Evolutionary conservation across 495 filamentous ascomycete genomes (phyloP).

Genomic region (Daldinia caldariorum): DNA sequence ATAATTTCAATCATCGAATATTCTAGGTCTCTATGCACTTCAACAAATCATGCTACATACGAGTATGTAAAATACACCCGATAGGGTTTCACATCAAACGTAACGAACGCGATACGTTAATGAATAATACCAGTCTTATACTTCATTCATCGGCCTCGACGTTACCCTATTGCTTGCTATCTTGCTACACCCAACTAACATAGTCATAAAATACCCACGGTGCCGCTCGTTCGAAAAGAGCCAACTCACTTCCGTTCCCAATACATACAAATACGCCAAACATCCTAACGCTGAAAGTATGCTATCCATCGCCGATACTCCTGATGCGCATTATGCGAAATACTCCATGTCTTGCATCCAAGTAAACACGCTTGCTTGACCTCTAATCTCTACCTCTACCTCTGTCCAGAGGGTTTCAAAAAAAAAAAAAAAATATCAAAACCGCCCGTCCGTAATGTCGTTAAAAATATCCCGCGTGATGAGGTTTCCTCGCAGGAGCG

Average conservation of each 20-base stretch:
- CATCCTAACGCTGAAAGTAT: slow-evolving; percentile 5
- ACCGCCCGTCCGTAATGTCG: slow-evolving; percentile 55
- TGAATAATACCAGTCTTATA: not conserved
- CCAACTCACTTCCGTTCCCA: not conserved
- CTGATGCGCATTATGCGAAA: not conserved
- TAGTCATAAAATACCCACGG: slow-evolving; percentile 17
- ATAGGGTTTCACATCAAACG: not conserved
- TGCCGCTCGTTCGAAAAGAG: not conserved
- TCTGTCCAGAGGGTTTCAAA: not conserved
- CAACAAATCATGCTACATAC: not conserved
- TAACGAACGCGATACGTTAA: not conserved
- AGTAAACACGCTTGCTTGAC: not conserved
- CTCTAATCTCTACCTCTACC: not conserved
- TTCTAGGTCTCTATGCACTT: not conserved
- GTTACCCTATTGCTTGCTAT: not conserved
- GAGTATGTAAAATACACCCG: not conserved
- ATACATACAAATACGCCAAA: slow-evolving; percentile 9
- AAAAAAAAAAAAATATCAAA: slow-evolving; percentile 19
- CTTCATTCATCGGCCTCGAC: not conserved
- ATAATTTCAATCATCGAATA: not conserved
- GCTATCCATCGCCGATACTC: slow-evolving; percentile 13
- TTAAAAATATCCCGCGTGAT: slow-evolving; percentile 61
- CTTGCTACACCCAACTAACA: not conserved
- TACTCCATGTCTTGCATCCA: not conserved
- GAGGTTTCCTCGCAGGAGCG: slow-evolving; percentile 53